Evolutionary conservation across 208 protist species (phyloP).

Genomic region (Willaertia magna): DNA sequence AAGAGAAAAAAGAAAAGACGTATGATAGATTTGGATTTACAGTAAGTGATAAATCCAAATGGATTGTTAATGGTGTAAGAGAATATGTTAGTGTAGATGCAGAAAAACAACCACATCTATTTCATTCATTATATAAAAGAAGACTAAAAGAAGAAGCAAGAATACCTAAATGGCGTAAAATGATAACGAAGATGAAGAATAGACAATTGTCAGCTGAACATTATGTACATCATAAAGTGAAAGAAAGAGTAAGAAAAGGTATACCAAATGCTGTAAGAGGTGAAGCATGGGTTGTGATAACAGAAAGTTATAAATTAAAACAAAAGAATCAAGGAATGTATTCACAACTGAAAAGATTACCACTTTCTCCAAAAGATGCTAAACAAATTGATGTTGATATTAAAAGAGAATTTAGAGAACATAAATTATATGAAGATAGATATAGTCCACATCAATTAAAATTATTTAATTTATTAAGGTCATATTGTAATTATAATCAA

Average conservation of each 20-base stretch:
- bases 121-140: not conserved
- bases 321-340: not conserved
- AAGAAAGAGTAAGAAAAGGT: not conserved
- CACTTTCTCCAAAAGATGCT: not conserved
- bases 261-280: not conserved
- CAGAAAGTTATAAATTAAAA: not conserved
- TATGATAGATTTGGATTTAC: not conserved
- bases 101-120: not conserved
- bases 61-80: not conserved
- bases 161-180: not conserved
- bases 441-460: not conserved
- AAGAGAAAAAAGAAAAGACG: not conserved
- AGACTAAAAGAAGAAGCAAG: not conserved
- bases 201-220: not conserved
- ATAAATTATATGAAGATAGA: not conserved
- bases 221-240: not conserved
- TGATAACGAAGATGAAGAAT: not conserved
- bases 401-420: not conserved
- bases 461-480: not conserved
- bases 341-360: not conserved
- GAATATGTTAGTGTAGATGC: not conserved
- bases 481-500: not conserved
- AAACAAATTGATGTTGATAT: constrained; percentile 6
- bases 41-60: not conserved
- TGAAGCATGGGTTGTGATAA: not conserved